Evolutionary conservation across 306 rosid genomes (phyloP).

Genomic region (Cicer cuneatum): DNA sequence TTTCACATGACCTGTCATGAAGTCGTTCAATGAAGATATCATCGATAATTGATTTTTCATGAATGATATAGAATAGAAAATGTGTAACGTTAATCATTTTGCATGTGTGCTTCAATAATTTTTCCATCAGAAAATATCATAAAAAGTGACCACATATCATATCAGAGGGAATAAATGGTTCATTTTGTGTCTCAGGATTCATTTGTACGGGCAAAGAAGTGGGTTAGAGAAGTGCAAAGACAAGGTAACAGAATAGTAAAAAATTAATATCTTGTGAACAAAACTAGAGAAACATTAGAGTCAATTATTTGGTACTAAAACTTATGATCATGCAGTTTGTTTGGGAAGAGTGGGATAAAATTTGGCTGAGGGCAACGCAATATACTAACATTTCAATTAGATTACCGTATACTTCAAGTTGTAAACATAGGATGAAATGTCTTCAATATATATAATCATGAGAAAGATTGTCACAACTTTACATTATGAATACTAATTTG

Average conservation of each 20-base stretch:
- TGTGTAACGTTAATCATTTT: background rate
- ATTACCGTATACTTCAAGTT: background rate
- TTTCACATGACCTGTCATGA: background rate
- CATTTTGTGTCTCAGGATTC: slow-evolving; percentile 66
- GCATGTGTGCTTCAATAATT: background rate
- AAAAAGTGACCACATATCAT: slow-evolving; percentile 1
- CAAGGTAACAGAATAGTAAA: slow-evolving; percentile 64
- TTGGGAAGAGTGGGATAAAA: slow-evolving; percentile 2
- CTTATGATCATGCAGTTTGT: slow-evolving; percentile 14
- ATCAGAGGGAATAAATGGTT: slow-evolving; percentile 24
- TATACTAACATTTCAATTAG: background rate
- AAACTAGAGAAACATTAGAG: slow-evolving; percentile 7
- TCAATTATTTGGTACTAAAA: background rate
- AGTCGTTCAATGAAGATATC: background rate
- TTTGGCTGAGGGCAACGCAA: background rate
- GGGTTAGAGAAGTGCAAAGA: slow-evolving; percentile 86
- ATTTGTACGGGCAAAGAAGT: slow-evolving; percentile 76
- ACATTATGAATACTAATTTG: slow-evolving; percentile 23
- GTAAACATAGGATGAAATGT: background rate
- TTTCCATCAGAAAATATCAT: slow-evolving; percentile 12
- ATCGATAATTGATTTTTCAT: background rate
- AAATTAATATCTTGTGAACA: background rate
- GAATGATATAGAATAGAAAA: background rate
- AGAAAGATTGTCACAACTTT: background rate
- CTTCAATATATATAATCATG: too few species aligned